These are phyloP conservation scores for Aureobasidium subglaciale DNA, from an alignment of 2,329 filamentous ascomycete species.

Conservation along the genomic window DNA sequence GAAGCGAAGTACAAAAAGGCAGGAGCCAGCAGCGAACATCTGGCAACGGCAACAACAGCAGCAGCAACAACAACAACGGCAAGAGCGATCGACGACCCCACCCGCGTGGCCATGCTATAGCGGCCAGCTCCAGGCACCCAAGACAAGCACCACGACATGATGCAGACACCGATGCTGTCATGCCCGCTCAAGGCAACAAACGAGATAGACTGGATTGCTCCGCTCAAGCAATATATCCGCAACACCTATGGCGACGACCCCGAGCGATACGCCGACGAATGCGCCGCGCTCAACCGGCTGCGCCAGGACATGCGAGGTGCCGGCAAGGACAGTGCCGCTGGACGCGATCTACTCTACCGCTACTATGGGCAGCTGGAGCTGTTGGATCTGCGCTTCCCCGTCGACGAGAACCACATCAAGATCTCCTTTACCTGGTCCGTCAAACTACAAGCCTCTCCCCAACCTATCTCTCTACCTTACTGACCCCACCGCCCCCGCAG, in stretches of 20 bases:
- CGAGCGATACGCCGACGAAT: conserved; percentile 92
- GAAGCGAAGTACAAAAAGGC: not conserved
- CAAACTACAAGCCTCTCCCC: too few relatives aligned
- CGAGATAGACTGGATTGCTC: conserved; percentile 95
- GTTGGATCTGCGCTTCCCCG: conserved; percentile 86
- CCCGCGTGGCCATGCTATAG: conserved; percentile 14
- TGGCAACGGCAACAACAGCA: not conserved
- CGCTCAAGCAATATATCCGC: conserved; percentile 88
- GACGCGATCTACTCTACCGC: conserved; percentile 85
- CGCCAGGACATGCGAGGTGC: conserved; percentile 98
- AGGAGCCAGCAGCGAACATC: not conserved
- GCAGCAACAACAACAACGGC: not conserved
- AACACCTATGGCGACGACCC: conserved; percentile 94
- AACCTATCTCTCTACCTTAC: not conserved
- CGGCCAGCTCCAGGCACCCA: not conserved
- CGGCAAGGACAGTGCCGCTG: conserved; percentile 90
- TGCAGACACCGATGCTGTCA: conserved; percentile 91
- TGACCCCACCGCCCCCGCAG: conserved; percentile 39
- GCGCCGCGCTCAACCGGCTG: conserved; percentile 84
- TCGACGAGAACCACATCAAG: conserved; percentile 98
- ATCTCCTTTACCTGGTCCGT: conserved; percentile 93
- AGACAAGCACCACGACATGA: conserved; percentile 29
- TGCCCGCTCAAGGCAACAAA: conserved; percentile 87
- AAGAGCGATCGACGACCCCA: conserved; percentile 3
- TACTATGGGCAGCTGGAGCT: conserved; percentile 98